Evolutionary conservation across 1,284 basidiomycete species (phyloP).

Genomic region (Athelia sp.): DNA sequence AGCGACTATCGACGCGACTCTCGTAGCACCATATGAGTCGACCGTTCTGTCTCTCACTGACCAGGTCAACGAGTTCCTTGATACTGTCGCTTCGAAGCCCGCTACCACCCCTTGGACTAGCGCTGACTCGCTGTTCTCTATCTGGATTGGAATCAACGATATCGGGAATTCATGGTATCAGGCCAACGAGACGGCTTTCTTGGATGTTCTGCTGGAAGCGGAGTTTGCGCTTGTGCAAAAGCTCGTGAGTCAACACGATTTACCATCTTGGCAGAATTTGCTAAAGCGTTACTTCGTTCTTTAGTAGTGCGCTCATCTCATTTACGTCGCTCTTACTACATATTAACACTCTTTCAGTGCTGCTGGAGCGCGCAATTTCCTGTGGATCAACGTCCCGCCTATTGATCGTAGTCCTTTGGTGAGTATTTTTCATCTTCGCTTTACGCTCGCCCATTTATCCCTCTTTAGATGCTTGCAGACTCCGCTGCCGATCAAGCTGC

Average conservation of each 20-base stretch:
- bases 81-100: conserved; percentile 36
- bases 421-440: conserved; percentile 8
- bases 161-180: conserved; percentile 48
- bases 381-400: conserved; percentile 56
- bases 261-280: not conserved
- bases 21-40: conserved; percentile 44
- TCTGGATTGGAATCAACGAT: conserved; percentile 62
- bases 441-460: not conserved
- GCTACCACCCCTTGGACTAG: conserved; percentile 47
- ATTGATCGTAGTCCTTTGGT: conserved; percentile 50
- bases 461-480: conserved; percentile 43
- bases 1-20: conserved; percentile 49
- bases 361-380: conserved; percentile 52
- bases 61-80: conserved; percentile 50
- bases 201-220: conserved; percentile 41
- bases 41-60: conserved; percentile 48
- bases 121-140: conserved; percentile 46
- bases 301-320: conserved; percentile 1
- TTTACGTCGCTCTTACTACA: not conserved
- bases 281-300: conserved; percentile 15
- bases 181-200: conserved; percentile 41
- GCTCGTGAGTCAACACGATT: conserved; percentile 34
- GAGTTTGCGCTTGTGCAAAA: conserved; percentile 53
- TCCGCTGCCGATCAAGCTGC: conserved; percentile 32
- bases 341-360: conserved; percentile 18